Percentiles rank a stretch among this genome's conserved stretches.
phyloP scores from a whole-genome alignment of 306 rosid species.

The Mimosa bimucronata region DNA sequence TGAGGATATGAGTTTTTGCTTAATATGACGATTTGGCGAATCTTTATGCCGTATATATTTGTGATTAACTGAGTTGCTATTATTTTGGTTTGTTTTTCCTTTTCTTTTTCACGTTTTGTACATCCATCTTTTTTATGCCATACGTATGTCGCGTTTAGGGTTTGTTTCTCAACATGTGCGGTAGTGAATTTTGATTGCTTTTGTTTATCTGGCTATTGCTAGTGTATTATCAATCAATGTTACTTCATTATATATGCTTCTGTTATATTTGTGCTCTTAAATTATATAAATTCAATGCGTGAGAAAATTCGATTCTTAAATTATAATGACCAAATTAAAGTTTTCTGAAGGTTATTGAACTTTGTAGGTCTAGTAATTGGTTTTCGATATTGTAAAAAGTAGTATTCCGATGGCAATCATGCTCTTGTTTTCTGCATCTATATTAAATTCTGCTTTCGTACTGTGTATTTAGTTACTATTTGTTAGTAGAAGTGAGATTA shows the following conservation, averaged over 20 bases:
- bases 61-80: background rate
- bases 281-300: no score
- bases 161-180: background rate
- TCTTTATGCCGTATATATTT: background rate
- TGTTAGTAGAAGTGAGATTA: background rate
- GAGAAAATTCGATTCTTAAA: background rate
- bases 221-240: background rate
- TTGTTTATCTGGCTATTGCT: background rate
- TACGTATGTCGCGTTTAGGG: background rate
- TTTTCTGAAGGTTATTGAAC: background rate
- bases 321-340: background rate
- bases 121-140: background rate
- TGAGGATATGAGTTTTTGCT: background rate
- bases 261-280: no score
- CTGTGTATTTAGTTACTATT: background rate
- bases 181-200: background rate
- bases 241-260: background rate
- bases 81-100: background rate
- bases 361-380: background rate
- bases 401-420: background rate
- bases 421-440: background rate
- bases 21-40: background rate
- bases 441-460: background rate
- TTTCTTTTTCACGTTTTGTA: background rate
- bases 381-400: background rate